Evolutionary conservation across 345 rosid species (phyloP), one percentile per base, ranked within the genome.

Genomic region (Sisymbrium altissimum): DNA sequence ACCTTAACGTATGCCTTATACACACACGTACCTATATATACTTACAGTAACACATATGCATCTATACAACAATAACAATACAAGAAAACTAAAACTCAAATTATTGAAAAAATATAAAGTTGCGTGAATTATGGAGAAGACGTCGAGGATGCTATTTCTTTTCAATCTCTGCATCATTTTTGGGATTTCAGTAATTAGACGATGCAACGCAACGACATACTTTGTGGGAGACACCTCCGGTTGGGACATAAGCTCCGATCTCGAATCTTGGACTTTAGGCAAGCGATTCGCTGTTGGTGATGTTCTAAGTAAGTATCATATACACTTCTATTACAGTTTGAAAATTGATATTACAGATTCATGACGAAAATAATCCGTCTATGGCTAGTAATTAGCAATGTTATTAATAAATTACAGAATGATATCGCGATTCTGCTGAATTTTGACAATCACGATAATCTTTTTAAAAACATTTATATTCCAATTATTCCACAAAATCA

Each of bases 231-330:
- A 87, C 71, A 83, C 11, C 36, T 83, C 99, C 0, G 97, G 98
- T 5, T 92, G 99, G 99, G 98, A 96, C 83, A 82, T 92, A 19
- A 92, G 98, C 83, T 74, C 88, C 1, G 78, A 86, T 77, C 87
- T 96, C 53, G 88, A 80, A 48, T 48, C 93, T 19, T 95, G 99
- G 99, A n/a, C 83, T 0, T 62, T 8, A 12, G 87, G 67, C 83
- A 92, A 90, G 77, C 82, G 32, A 25, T 95, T 95, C 77, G 39
- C 71, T n/a, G 89, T 88, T 9, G 99, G 97, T 32, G 99, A 96
- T 72, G 67, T 71, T 74, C 72, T 96, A 52, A 8, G 97, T 90
- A 84, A 80, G 86, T 79, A 6, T 40, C 15, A 45, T 14, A 64
- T 9, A 29, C 8, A 55, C n/a, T n/a, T n/a, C n/a, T n/a, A n/a